Conservation (phyloP, 169 alveolate genomes). For the Eimeria sp. region DNA sequence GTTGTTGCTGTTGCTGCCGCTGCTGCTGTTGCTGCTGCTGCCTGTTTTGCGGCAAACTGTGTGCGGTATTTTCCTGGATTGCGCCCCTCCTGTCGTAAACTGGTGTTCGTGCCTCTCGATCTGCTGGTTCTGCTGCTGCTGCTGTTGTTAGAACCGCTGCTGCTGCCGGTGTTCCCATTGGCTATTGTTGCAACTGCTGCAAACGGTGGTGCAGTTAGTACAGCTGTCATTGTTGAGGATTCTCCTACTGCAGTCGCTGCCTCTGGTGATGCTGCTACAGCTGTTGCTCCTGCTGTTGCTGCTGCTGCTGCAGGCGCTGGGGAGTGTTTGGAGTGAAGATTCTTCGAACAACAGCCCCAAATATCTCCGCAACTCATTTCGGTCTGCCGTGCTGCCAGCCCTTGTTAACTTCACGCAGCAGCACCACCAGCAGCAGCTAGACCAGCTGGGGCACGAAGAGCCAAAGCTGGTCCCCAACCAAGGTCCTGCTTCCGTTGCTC, state of each 20-base stretch:
- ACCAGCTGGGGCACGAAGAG: not conserved
- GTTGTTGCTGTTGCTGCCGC: conserved; percentile 5
- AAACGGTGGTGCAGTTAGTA: not conserved
- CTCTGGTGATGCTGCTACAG: not conserved
- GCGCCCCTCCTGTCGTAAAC: not conserved
- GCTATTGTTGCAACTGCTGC: conserved; percentile 9
- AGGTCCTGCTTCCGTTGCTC: not conserved
- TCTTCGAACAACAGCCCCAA: conserved; percentile 41
- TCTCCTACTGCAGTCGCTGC: not conserved
- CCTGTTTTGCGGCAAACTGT: not conserved
- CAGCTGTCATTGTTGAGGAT: not conserved
- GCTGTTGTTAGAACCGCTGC: not conserved
- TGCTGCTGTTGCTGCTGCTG: not conserved
- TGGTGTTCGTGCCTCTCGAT: not conserved
- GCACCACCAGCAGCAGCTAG: conserved; percentile 29
- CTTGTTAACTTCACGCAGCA: conserved; percentile 64
- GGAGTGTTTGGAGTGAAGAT: conserved; percentile 67
- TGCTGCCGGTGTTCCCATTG: not conserved
- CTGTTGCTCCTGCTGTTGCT: conserved; percentile 13
- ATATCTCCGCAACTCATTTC: conserved; percentile 66
- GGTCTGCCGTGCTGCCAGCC: conserved; percentile 43
- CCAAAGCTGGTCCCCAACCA: too few species aligned
- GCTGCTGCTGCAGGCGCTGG: conserved; percentile 46
- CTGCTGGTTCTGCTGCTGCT: not conserved
- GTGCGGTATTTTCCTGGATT: not conserved